A percentile compares a stretch with the other conserved stretches of the same genome.
Evolutionary conservation across 495 filamentous ascomycete species (phyloP).

Genomic region (Trichocladium antarcticum): DNA sequence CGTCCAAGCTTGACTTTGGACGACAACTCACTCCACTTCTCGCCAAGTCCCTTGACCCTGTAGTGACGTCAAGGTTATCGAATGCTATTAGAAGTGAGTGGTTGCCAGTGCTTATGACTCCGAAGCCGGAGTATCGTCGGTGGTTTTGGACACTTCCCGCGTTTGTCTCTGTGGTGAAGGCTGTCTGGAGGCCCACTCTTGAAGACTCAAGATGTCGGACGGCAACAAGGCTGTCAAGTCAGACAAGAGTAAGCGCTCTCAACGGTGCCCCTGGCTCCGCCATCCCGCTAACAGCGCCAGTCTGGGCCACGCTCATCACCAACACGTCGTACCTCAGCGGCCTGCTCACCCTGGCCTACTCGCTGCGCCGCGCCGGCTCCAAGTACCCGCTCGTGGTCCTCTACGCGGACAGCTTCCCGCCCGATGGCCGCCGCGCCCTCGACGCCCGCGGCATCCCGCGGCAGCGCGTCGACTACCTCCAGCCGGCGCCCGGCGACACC

Average conservation of each 20-base stretch:
- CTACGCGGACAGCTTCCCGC: constrained; percentile 60
- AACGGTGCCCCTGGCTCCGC: neutral
- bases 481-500: constrained; percentile 32
- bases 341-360: constrained; percentile 59
- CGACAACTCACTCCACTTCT: no score
- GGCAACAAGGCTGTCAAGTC: constrained; percentile 16
- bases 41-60: no score
- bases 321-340: constrained; percentile 64
- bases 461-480: constrained; percentile 50
- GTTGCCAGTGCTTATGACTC: no score
- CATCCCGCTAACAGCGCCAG: constrained; percentile 22
- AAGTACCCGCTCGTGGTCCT: constrained; percentile 65
- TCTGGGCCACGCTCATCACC: constrained; percentile 74
- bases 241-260: constrained; percentile 15
- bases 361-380: constrained; percentile 45
- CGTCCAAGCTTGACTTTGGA: no score
- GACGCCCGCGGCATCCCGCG: constrained; percentile 50
- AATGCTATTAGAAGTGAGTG: no score
- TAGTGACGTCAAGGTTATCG: no score
- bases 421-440: constrained; percentile 51
- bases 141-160: no score
- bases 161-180: no score
- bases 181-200: no score
- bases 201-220: constrained; percentile 13
- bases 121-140: no score